Conservation (phyloP, 352 stramenopile species). For the Salisapilia sapeloensis region DNA sequence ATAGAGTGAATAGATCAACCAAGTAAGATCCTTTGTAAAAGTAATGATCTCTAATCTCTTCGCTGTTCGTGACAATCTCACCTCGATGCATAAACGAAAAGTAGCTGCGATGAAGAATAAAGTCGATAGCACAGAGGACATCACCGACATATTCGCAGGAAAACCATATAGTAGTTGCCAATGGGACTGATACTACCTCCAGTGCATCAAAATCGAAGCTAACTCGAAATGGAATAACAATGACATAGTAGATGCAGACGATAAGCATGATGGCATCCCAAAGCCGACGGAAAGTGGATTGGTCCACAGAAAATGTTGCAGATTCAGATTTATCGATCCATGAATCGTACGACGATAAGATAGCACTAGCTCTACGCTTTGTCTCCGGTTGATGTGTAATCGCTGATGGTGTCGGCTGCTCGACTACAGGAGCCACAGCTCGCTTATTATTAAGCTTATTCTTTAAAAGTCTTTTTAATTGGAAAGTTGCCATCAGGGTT, state of each 20-base stretch:
- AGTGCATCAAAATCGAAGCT: constrained; percentile 33
- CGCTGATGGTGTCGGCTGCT: too few species aligned
- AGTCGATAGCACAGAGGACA: constrained; percentile 22
- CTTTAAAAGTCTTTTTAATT: too few species aligned
- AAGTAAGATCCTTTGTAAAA: constrained; percentile 22
- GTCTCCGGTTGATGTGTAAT: too few species aligned
- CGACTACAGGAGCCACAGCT: too few species aligned
- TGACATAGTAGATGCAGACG: constrained; percentile 34
- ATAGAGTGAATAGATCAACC: constrained; percentile 24
- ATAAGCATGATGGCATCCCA: constrained; percentile 36
- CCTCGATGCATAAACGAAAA: constrained; percentile 33
- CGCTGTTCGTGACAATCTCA: constrained; percentile 16
- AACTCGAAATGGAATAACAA: constrained; percentile 37
- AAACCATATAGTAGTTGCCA: constrained; percentile 25
- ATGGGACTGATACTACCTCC: constrained; percentile 7
- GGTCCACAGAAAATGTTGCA: constrained; percentile 13
- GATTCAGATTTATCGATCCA: too few species aligned
- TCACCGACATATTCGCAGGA: constrained; percentile 32
- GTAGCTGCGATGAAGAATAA: constrained; percentile 30
- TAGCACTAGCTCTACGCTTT: too few species aligned
- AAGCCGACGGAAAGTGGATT: constrained; percentile 19
- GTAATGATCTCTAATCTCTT: constrained; percentile 21
- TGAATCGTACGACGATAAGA: too few species aligned
- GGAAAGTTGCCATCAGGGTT: too few species aligned
- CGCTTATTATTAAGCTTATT: too few species aligned